Percentiles rank a stretch among this genome's conserved stretches.
Conservation (phyloP, 371 early-diverging fungal species). For the Mortierella sp. region DNA sequence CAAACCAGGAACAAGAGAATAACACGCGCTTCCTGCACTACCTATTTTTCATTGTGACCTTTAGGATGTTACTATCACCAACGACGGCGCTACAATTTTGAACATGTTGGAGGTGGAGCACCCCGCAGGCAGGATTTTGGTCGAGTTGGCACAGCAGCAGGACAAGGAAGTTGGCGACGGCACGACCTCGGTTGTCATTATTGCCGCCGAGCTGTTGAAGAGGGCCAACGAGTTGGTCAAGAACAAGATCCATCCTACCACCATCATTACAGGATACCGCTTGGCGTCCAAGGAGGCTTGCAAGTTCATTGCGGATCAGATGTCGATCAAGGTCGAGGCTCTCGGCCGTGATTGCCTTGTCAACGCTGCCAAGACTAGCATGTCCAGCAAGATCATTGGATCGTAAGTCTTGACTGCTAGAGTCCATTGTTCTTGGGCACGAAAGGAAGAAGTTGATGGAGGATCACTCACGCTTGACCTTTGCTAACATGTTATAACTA, state of each 20-base stretch:
- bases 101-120: constrained; percentile 98
- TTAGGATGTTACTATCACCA: constrained; percentile 99
- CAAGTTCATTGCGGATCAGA: constrained; percentile 97
- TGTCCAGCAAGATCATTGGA: constrained; percentile 99
- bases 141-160: constrained; percentile 99
- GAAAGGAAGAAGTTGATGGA: background rate
- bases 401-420: constrained; percentile 65
- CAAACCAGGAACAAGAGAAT: background rate
- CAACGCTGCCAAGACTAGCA: constrained; percentile 98
- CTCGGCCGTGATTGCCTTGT: constrained; percentile 94
- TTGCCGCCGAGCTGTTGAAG: constrained; percentile 98
- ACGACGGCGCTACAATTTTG: constrained; percentile 99
- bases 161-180: constrained; percentile 99
- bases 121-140: constrained; percentile 97
- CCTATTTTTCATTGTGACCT: background rate
- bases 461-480: background rate
- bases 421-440: background rate
- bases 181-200: constrained; percentile 99
- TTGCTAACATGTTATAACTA: background rate
- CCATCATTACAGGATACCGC: constrained; percentile 98
- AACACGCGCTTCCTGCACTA: background rate
- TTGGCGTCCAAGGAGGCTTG: constrained; percentile 99
- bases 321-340: constrained; percentile 95
- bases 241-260: constrained; percentile 99
- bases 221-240: constrained; percentile 98